These are phyloP conservation scores for Hanseniaspora gamundiae DNA, from an alignment of 1,139 yeast genomes.

Conservation along the genomic window DNA sequence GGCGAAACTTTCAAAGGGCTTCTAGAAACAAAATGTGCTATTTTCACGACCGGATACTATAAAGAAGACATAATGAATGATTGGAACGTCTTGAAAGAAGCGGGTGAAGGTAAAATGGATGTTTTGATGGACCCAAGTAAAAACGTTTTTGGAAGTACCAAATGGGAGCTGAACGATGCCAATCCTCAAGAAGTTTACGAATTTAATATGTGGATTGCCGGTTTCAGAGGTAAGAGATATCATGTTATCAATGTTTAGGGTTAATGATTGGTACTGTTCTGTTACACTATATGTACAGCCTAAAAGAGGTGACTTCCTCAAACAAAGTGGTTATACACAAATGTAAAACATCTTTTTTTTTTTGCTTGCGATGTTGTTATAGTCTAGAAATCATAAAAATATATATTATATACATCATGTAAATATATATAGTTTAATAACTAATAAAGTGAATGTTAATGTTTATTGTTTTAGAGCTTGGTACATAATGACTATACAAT, in stretches of 20 bases:
- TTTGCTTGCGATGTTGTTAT: too few relatives aligned
- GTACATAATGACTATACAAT: too few relatives aligned
- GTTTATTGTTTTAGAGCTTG: too few relatives aligned
- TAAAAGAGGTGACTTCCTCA: too few relatives aligned
- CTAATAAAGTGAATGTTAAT: neutral
- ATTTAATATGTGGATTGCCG: constrained; percentile 80
- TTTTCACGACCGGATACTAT: constrained; percentile 85
- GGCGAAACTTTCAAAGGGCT: constrained; percentile 72
- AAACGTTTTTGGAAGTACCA: constrained; percentile 73
- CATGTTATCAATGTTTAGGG: constrained; percentile 46
- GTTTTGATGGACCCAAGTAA: constrained; percentile 61
- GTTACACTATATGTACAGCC: too few relatives aligned
- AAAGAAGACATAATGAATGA: constrained; percentile 61
- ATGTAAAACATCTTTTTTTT: too few relatives aligned
- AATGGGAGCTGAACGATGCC: constrained; percentile 85
- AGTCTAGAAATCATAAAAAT: neutral
- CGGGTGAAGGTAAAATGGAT: constrained; percentile 68
- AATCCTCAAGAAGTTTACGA: constrained; percentile 90
- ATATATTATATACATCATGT: neutral
- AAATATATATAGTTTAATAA: neutral
- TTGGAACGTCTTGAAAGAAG: constrained; percentile 52
- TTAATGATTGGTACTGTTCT: neutral
- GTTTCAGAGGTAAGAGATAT: constrained; percentile 91
- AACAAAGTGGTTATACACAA: too few relatives aligned
- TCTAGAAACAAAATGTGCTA: constrained; percentile 84